These are phyloP conservation scores for Yarrowia keelungensis DNA, from an alignment of 805 yeast genomes.

Conservation along the genomic window DNA sequence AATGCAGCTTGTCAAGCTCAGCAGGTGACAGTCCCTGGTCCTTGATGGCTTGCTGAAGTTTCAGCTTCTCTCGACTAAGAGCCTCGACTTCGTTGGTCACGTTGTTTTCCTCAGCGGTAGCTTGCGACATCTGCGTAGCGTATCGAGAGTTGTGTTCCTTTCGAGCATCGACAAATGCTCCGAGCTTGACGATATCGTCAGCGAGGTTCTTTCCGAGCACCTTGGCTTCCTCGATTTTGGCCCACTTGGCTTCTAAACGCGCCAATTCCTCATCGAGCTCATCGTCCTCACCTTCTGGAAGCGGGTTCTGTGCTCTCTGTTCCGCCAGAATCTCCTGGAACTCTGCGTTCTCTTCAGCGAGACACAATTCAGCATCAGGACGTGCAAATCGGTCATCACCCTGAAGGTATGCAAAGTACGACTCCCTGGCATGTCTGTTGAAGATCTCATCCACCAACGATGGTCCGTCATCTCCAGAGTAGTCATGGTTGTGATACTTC, in stretches of 20 bases:
- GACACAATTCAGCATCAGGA: slow-evolving; percentile 34
- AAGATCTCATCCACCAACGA: slow-evolving; percentile 39
- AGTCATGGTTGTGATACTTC: slow-evolving; percentile 51
- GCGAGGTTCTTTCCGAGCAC: slow-evolving; percentile 69
- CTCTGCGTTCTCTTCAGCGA: slow-evolving; percentile 32
- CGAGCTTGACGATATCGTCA: slow-evolving; percentile 72
- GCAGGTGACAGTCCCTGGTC: slow-evolving; percentile 65
- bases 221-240: slow-evolving; percentile 58
- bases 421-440: slow-evolving; percentile 44
- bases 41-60: slow-evolving; percentile 55
- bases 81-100: slow-evolving; percentile 51
- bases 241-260: slow-evolving; percentile 67
- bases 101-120: slow-evolving; percentile 56
- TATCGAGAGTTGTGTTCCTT: slow-evolving; percentile 69
- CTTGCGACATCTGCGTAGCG: slow-evolving; percentile 63
- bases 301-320: slow-evolving; percentile 24
- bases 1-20: slow-evolving; percentile 67
- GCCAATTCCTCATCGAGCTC: slow-evolving; percentile 60
- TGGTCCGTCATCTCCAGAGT: slow-evolving; percentile 45
- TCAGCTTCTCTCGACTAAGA: slow-evolving; percentile 53
- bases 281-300: slow-evolving; percentile 53
- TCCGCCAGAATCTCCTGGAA: slow-evolving; percentile 27
- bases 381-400: slow-evolving; percentile 36
- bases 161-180: slow-evolving; percentile 73
- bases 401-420: slow-evolving; percentile 34